Evolutionary conservation across 805 yeast genomes (phyloP).

Genomic region (Starmerella bombicola): DNA sequence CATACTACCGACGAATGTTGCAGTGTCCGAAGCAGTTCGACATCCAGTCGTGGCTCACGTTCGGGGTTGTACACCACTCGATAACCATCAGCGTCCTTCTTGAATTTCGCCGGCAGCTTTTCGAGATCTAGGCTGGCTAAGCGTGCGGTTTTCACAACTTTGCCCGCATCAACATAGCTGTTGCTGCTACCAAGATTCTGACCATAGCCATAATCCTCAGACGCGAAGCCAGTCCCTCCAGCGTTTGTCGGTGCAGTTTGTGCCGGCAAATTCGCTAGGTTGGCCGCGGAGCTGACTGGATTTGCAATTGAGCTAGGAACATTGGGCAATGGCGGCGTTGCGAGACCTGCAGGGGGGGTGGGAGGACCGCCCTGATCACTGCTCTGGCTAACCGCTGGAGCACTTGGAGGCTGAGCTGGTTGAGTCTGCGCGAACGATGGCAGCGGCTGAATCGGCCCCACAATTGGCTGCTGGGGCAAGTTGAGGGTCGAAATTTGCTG

Average conservation of each 20-base stretch:
- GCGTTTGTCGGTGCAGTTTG: background rate
- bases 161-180: background rate
- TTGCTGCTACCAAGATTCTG: background rate
- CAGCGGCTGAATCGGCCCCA: background rate
- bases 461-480: background rate
- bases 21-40: constrained; percentile 76
- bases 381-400: background rate
- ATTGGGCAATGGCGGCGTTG: background rate
- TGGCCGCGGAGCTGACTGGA: too few relatives aligned
- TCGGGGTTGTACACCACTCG: constrained; percentile 85
- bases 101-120: constrained; percentile 6
- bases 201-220: background rate
- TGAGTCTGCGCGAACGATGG: background rate
- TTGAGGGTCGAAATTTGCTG: background rate
- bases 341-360: background rate
- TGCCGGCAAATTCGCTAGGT: too few relatives aligned
- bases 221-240: background rate
- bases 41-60: constrained; percentile 61
- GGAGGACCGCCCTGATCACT: background rate
- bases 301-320: background rate
- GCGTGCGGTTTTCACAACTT: constrained; percentile 1
- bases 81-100: constrained; percentile 55
- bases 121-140: constrained; percentile 60
- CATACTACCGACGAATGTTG: constrained; percentile 93
- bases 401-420: background rate